Base-by-base conservation (phyloP, 2,329 filamentous ascomycete genomes). In the Setomelanomma holmii region DNA sequence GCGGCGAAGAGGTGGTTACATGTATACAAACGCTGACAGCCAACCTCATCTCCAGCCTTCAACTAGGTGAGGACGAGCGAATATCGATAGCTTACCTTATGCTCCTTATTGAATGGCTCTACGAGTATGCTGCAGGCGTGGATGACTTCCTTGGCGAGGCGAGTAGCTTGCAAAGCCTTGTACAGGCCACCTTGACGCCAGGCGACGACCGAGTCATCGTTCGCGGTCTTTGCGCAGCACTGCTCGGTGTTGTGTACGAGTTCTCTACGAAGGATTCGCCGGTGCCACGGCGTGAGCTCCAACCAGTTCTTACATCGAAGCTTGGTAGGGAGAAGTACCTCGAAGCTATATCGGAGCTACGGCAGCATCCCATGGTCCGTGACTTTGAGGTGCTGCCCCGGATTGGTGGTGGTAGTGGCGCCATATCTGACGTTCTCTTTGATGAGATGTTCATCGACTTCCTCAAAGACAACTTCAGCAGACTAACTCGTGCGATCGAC, bases 261-360 rank as follows among this genome's bases (percentile, higher is more conserved):
- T 99, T 98, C 68, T 98, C 93, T 8, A 97, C 93, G 0, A 96
- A 96, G 71, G 95, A 99, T 75, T 98, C 93, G 0, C 91, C 95
- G 0, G 88, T 99, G 45, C 85, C 93, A 5, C 84, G 95, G 55
- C 82, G 86, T 20, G 93, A 89, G 8, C 78, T 99, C 39, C 90
- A 96, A 66, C 86, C 89, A 20, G 84, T 97, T 22, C 80, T 99
- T 30, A 81, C 85, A 22, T 86, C 88, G 39, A 86, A 88, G 51
- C 83, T 98, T 64, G 91, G 92, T 34, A 87, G 93, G 61, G 92
- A 96, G 64, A 88, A 88, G 65, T 99, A 96, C 69, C 85, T 96
- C 49, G 89, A 96, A 72, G 88, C 88, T 56, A 82, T 99, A 34
- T 86, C 84, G 20, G 89, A 88, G 56, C 79, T 99, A 33, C 86